Evolutionary conservation across 1,284 basidiomycete genomes (phyloP).

Genomic region (Microbotryum lychnidis-dioicae): DNA sequence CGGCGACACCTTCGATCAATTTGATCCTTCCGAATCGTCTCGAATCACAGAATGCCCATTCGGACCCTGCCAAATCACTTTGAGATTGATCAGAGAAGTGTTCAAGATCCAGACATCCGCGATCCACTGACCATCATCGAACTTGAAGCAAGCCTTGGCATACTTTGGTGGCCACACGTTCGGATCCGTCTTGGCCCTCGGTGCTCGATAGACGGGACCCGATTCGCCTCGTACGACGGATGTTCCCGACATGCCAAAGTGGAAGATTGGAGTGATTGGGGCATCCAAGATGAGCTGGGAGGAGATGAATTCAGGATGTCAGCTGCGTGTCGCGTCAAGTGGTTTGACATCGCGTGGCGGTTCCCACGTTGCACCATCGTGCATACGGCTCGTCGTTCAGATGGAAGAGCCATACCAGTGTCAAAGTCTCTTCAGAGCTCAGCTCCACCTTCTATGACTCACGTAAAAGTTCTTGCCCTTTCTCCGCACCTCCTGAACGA

Average conservation of each 20-base stretch:
- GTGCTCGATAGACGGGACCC: conserved; percentile 56
- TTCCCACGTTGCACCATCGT: too few relatives aligned
- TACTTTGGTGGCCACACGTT: conserved; percentile 68
- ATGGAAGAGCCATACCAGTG: too few relatives aligned
- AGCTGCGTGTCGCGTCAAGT: too few relatives aligned
- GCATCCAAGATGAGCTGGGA: conserved; percentile 16
- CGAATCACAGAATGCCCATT: conserved; percentile 60
- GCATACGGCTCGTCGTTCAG: too few relatives aligned
- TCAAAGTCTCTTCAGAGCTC: too few relatives aligned
- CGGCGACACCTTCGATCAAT: conserved; percentile 35
- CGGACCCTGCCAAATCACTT: not conserved
- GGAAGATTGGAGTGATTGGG: conserved; percentile 14
- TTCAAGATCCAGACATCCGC: not conserved
- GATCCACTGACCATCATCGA: conserved; percentile 4
- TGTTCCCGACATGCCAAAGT: conserved; percentile 34
- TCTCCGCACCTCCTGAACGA: conserved; percentile 53
- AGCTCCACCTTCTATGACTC: conserved; percentile 6
- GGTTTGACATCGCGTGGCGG: too few relatives aligned
- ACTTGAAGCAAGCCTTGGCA: conserved; percentile 51
- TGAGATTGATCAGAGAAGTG: too few relatives aligned
- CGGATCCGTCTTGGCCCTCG: conserved; percentile 47
- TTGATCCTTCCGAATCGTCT: conserved; percentile 53
- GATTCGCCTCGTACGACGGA: conserved; percentile 53
- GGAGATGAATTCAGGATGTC: too few relatives aligned
- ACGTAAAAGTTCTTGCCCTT: conserved; percentile 58